Evolutionary conservation across 1,139 yeast species (phyloP).

Genomic region (Geotrichum restrictum): DNA sequence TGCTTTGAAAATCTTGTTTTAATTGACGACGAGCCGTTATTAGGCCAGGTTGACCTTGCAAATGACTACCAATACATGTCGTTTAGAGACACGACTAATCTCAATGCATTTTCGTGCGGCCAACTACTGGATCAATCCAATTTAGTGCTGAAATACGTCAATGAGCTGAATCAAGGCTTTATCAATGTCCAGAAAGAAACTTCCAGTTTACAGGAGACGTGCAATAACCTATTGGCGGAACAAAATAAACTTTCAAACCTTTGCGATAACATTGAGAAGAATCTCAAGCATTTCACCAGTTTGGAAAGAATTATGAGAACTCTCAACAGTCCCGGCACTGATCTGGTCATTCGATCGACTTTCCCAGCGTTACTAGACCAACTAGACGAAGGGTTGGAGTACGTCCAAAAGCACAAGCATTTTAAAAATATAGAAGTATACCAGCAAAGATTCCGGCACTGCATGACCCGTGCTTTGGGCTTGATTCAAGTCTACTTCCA

Average conservation of each 20-base stretch:
- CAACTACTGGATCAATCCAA: constrained; percentile 45
- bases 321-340: constrained; percentile 67
- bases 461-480: constrained; percentile 78
- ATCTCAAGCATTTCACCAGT: constrained; percentile 61
- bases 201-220: constrained; percentile 56
- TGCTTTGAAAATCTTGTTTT: constrained; percentile 6
- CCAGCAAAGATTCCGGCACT: constrained; percentile 71
- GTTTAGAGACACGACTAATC: constrained; percentile 34
- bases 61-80: constrained; percentile 26
- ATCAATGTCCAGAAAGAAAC: constrained; percentile 59
- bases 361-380: constrained; percentile 53
- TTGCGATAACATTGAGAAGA: constrained; percentile 48
- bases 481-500: constrained; percentile 66
- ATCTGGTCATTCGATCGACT: constrained; percentile 54
- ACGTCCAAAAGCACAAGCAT: constrained; percentile 47
- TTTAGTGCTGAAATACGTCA: constrained; percentile 43
- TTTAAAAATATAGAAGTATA: constrained; percentile 71
- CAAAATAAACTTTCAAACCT: constrained; percentile 47
- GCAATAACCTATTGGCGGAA: constrained; percentile 52
- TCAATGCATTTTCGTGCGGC: constrained; percentile 35
- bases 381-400: constrained; percentile 57
- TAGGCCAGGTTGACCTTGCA: constrained; percentile 32
- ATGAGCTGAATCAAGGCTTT: constrained; percentile 48
- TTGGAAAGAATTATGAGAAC: constrained; percentile 66
- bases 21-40: constrained; percentile 5